Percentiles rank a stretch among this genome's conserved stretches.
These are phyloP conservation scores for Cornus kousa DNA, from an alignment of 148 eudicot species.

Conservation along the genomic window DNA sequence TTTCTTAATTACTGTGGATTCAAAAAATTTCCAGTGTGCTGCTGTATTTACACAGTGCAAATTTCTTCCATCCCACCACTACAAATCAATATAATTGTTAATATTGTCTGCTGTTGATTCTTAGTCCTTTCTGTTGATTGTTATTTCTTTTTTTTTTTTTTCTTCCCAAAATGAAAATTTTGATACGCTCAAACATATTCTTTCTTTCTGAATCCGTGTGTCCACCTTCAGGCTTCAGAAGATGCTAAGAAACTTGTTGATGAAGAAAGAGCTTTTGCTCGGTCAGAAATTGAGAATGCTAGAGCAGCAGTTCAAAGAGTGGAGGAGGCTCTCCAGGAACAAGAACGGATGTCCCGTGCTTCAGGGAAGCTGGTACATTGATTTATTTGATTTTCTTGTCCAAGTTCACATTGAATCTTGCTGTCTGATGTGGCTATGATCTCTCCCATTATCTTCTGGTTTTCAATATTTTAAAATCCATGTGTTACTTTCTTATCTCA, in stretches of 20 bases:
- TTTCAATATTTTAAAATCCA: not conserved
- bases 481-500: not conserved
- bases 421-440: not conserved
- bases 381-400: not conserved
- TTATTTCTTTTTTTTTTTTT: not conserved
- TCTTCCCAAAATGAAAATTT: not conserved
- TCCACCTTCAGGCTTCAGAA: constrained; percentile 73
- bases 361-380: constrained; percentile 84
- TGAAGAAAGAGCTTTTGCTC: constrained; percentile 91
- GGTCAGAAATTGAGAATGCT: constrained; percentile 92
- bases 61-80: not conserved
- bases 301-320: constrained; percentile 97
- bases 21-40: not conserved
- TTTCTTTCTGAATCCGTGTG: not conserved
- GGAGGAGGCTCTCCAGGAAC: constrained; percentile 95
- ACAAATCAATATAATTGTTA: not conserved
- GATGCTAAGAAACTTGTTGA: constrained; percentile 98
- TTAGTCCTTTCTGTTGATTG: not conserved
- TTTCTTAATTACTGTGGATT: not conserved
- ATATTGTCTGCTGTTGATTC: not conserved
- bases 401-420: constrained; percentile 4
- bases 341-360: constrained; percentile 73
- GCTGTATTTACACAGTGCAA: not conserved
- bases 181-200: not conserved
- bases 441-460: not conserved